These are phyloP conservation scores for Nemania serpens DNA, from an alignment of 2,329 filamentous ascomycete genomes.

Conservation along the genomic window DNA sequence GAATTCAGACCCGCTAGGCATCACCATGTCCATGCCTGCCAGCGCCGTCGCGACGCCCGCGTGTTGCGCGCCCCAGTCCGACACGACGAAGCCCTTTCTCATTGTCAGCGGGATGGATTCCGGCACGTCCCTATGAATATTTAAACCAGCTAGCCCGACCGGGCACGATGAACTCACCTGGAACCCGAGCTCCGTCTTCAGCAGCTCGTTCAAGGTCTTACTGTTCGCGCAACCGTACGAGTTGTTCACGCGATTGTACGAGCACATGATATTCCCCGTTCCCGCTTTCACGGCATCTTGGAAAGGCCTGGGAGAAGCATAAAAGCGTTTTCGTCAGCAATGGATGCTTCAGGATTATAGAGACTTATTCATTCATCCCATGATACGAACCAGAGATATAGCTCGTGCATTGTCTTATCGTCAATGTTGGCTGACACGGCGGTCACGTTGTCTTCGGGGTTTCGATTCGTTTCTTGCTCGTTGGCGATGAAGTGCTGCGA, in stretches of 20 bases:
- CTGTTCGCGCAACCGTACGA: conserved; percentile 73
- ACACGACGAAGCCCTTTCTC: conserved; percentile 66
- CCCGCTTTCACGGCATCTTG: conserved; percentile 68
- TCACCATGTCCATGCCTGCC: conserved; percentile 73
- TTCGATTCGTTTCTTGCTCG: conserved; percentile 77
- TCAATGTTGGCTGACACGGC: conserved; percentile 61
- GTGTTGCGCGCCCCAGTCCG: conserved; percentile 72
- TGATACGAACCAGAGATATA: conserved; percentile 65
- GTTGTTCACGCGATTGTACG: conserved; percentile 74
- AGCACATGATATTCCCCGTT: conserved; percentile 62
- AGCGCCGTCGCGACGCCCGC: conserved; percentile 64
- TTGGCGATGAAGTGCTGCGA: conserved; percentile 67
- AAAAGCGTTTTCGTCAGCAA: neutral
- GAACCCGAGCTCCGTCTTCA: conserved; percentile 66
- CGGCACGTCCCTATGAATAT: too few species aligned
- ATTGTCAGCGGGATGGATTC: conserved; percentile 21
- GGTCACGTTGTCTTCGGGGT: conserved; percentile 61
- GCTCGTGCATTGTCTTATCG: conserved; percentile 62
- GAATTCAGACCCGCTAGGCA: conserved; percentile 55
- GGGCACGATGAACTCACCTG: conserved; percentile 47
- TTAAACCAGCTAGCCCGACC: too few species aligned
- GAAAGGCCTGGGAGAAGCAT: conserved; percentile 59
- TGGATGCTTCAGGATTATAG: neutral
- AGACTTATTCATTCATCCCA: neutral
- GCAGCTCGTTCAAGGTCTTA: conserved; percentile 66